Evolutionary conservation across 169 alveolate genomes (phyloP), one percentile per base, ranked within the genome.

Genomic region (Cytauxzoon felis): DNA sequence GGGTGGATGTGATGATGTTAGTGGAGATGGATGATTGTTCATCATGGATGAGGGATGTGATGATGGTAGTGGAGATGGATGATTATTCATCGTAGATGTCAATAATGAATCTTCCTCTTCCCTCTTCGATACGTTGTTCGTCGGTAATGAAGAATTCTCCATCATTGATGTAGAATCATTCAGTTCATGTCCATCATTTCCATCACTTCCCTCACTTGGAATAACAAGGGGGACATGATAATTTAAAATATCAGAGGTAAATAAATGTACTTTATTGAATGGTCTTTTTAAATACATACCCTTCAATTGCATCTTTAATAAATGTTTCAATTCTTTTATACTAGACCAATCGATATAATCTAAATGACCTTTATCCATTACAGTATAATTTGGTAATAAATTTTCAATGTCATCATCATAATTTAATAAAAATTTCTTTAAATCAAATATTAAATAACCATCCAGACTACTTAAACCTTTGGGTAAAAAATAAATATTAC

Each of bases 401-500:
- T 33, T 52, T 19, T 56, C 66, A 19, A 52, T 50, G 1, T 33
- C 32, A 23, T 30, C 36, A 9, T 16, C 26, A 13, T 52, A 49
- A 8, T 52, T 52, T 5, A n/a, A 38, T 23, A 42, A 52, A 1
- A 24, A 42, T 8, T 61, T 11, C 5, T 3, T n/a, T 9, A 72
- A 7, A 42, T 72, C 82, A 3, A 61, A 9, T 27, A 42, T 60
- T 34, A 72, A 52, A 51, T 72, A 72, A 1, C 59, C 16, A 19
- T 72, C 67, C 5, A 72, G 23, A 8, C 63, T 78, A 7, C 78
- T 59, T 34, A 72, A 29, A 1, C 65, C 76, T 42, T 41, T 63
- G 21, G 82, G 82, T 24, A 72, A 30, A 2, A 33, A 38, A 21
- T 65, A 51, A 18, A 72, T 4, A 23, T 72, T 72, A 2, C 33